A percentile compares a stretch with the other conserved stretches of the same genome.
Evolutionary conservation across 192 early-diverging fungal genomes (phyloP).

Genomic region (Backusella mclennaniae): DNA sequence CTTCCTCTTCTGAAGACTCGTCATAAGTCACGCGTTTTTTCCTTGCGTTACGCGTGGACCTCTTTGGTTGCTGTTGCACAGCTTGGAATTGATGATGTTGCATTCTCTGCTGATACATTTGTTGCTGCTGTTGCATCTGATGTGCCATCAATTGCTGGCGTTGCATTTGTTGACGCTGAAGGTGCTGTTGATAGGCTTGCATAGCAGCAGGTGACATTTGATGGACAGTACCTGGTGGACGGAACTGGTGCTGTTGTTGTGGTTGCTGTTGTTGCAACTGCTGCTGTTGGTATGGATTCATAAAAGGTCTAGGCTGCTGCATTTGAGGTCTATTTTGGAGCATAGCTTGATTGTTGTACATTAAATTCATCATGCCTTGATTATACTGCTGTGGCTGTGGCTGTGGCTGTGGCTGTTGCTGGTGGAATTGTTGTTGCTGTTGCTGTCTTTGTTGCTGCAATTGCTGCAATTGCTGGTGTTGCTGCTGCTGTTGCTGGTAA

Average conservation of each 20-base stretch:
- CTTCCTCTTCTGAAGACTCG: slow-evolving; percentile 27
- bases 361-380: background rate
- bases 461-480: background rate
- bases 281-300: background rate
- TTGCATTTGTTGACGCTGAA: background rate
- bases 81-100: background rate
- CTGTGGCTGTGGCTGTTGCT: background rate
- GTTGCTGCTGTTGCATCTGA: background rate
- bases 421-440: background rate
- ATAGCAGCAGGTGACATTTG: background rate
- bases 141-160: background rate
- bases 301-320: background rate
- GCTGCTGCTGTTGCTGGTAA: background rate
- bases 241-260: background rate
- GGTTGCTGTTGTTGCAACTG: background rate
- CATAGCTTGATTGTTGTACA: slow-evolving; percentile 4
- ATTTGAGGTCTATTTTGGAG: slow-evolving; percentile 5
- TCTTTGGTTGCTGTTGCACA: background rate
- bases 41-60: slow-evolving; percentile 21
- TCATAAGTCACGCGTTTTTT: slow-evolving; percentile 30
- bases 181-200: slow-evolving; percentile 5
- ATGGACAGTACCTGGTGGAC: background rate
- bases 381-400: background rate
- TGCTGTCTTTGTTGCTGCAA: background rate
- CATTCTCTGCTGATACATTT: slow-evolving; percentile 3